Base-by-base conservation (phyloP, 257 asterid genomes). In the Anisodus tanguticus region DNA sequence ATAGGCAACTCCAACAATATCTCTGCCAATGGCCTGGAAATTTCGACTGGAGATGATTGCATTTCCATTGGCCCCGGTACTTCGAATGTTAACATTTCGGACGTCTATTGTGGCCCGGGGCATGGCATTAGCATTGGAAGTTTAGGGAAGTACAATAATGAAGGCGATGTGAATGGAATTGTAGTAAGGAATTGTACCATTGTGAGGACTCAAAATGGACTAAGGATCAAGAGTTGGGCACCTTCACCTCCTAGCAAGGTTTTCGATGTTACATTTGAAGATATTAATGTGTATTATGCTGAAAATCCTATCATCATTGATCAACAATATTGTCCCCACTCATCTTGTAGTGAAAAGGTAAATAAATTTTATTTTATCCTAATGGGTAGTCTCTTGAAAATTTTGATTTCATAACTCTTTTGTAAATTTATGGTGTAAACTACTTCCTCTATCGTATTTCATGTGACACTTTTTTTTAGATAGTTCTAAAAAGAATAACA, bases 71-170 rank as follows among this genome's bases (percentile, higher is more conserved):
- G 86, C 9, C 66, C 84, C 3, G 88, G 88, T 11, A 79, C 41
- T 12, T 68, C 37, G 39, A 69, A 86, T 31, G 53, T 86, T 31
- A 26, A 55, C 26, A 66, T 86, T 17, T 82, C 63, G 8, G 49
- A 77, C 5, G 79, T 78, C 3, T 15, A 58, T 3, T 86, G 86
- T 17, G 83, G 86, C 8, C 85, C 88, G 47, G 88, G 88, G 3
- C 88, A 86, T 62, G 88, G 88, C 6, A 83, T 86, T 53, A 86
- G 88, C 62, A 86, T 86, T 43, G 86, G 88, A 39, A 86, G 88
- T 66, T 17, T 86, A 4, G 86, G 86, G 2, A 58, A 45, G 47
- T 57, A 6, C 6, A 22, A 72, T 11, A 54, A 22, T 1, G 88
- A 86, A 79, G 71, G 45, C 16, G 49, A 80, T 9, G 88, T 86